Percentiles rank a stretch among this genome's conserved stretches.
Conservation (phyloP, 495 filamentous ascomycete genomes). For the Tuber microsphaerosporum region DNA sequence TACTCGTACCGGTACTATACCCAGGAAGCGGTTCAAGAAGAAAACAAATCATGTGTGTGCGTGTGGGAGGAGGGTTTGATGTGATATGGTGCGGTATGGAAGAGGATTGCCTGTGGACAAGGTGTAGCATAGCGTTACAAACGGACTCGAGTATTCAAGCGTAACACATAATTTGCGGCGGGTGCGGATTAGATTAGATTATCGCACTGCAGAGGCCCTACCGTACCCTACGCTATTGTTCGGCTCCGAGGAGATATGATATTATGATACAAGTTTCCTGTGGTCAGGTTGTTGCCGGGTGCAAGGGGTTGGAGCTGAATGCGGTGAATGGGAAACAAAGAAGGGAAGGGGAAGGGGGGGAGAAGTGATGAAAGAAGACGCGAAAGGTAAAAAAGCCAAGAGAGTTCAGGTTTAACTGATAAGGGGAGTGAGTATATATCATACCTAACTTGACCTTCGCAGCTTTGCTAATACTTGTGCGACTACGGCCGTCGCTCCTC, state of each 20-base stretch:
- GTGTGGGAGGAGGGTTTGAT: not conserved
- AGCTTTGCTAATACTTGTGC: not conserved
- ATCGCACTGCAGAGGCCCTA: not conserved
- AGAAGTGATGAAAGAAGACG: not conserved
- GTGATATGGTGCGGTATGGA: constrained; percentile 3
- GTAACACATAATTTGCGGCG: not conserved
- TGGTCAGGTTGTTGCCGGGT: not conserved
- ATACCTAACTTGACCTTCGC: not conserved
- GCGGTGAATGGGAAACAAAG: not conserved
- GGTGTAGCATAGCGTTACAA: not conserved
- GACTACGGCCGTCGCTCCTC: not conserved
- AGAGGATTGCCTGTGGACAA: not conserved
- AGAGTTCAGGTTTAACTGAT: not conserved
- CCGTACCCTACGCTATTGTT: too few relatives aligned
- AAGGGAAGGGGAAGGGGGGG: not conserved
- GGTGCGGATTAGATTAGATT: not conserved
- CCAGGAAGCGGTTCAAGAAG: not conserved
- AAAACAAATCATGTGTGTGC: not conserved
- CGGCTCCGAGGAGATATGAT: not conserved
- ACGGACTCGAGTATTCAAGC: not conserved
- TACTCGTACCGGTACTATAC: not conserved
- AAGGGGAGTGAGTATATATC: not conserved
- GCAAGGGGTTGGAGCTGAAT: not conserved
- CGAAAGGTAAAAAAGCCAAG: not conserved
- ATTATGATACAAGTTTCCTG: not conserved